Percentiles rank a stretch among this genome's conserved stretches.
Evolutionary conservation across 2,329 filamentous ascomycete species (phyloP).

Genomic region (Claviceps humidiphila): DNA sequence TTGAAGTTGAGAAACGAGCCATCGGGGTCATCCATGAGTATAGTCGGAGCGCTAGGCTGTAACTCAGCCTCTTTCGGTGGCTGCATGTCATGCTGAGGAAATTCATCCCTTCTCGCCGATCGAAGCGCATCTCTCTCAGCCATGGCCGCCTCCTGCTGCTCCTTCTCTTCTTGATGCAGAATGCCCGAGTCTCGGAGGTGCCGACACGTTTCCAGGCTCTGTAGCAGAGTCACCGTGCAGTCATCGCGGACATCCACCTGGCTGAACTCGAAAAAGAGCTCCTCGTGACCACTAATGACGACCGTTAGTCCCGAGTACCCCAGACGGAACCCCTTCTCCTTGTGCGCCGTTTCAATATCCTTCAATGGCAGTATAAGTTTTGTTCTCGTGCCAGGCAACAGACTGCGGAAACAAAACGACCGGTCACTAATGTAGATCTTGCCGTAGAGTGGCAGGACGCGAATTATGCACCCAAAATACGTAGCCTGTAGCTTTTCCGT

Average conservation of each 20-base stretch:
- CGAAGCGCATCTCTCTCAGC: conserved; percentile 72
- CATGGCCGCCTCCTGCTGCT: conserved; percentile 60
- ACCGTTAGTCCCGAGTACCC: conserved; percentile 83
- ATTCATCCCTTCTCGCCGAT: conserved; percentile 50
- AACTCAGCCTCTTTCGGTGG: conserved; percentile 33
- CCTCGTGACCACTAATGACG: conserved; percentile 88
- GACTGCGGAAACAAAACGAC: conserved; percentile 83
- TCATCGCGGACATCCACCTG: conserved; percentile 71
- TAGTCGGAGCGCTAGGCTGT: conserved; percentile 50
- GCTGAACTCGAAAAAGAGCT: conserved; percentile 90
- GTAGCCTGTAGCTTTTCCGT: conserved; percentile 75
- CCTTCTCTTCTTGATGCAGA: conserved; percentile 53
- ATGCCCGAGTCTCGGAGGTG: conserved; percentile 58
- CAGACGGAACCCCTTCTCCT: conserved; percentile 88
- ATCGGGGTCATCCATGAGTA: conserved; percentile 79
- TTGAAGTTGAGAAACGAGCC: conserved; percentile 88
- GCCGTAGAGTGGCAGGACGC: conserved; percentile 82
- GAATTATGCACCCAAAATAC: conserved; percentile 85
- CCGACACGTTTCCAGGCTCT: conserved; percentile 58
- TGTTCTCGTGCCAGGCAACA: conserved; percentile 77
- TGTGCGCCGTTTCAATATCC: conserved; percentile 85
- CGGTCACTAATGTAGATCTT: conserved; percentile 89
- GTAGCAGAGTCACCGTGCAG: conserved; percentile 69
- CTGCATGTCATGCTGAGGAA: conserved; percentile 35
- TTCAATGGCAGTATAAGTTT: conserved; percentile 84